phyloP scores from a whole-genome alignment of 164 flowering plant genomes.

The Nymphaea thermarum region DNA sequence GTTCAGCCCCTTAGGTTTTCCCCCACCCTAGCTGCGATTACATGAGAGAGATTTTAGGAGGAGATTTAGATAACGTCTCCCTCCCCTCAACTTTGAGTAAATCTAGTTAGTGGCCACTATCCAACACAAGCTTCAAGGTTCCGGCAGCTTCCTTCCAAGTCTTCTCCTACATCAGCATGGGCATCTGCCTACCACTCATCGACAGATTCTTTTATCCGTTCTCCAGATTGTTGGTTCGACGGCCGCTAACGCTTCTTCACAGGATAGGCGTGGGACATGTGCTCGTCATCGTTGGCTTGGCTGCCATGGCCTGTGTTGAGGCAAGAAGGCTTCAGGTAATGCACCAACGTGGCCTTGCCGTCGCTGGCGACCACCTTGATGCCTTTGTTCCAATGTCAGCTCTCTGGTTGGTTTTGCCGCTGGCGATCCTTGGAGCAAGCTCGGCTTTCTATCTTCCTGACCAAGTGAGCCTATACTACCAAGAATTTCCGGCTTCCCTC shows the following conservation, averaged over 20 bases:
- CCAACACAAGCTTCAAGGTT: conserved; percentile 35
- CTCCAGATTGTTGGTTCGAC: conserved; percentile 10
- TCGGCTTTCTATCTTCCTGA: conserved; percentile 49
- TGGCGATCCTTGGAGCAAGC: conserved; percentile 28
- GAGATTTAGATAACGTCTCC: too few species aligned
- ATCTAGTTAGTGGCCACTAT: too few species aligned
- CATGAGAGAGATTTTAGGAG: too few species aligned
- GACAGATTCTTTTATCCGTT: conserved; percentile 4
- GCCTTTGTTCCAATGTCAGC: conserved; percentile 23
- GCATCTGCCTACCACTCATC: conserved; percentile 36
- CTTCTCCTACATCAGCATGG: conserved; percentile 26
- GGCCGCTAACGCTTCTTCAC: conserved; percentile 6
- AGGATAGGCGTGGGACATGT: conserved; percentile 13
- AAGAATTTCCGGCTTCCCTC: conserved; percentile 28
- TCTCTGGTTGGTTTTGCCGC: conserved; percentile 35
- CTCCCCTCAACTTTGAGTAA: too few species aligned
- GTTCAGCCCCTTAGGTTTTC: too few species aligned
- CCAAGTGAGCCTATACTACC: conserved; percentile 29
- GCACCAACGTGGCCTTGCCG: conserved; percentile 33
- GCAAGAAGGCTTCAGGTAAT: conserved; percentile 22
- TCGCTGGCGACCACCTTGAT: background rate
- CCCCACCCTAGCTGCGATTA: too few species aligned
- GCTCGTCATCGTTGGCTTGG: conserved; percentile 8
- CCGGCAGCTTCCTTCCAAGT: conserved; percentile 41
- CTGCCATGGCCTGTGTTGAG: conserved; percentile 8